Base-by-base conservation (phyloP, 495 filamentous ascomycete species). In the Margaritispora aquatica region DNA sequence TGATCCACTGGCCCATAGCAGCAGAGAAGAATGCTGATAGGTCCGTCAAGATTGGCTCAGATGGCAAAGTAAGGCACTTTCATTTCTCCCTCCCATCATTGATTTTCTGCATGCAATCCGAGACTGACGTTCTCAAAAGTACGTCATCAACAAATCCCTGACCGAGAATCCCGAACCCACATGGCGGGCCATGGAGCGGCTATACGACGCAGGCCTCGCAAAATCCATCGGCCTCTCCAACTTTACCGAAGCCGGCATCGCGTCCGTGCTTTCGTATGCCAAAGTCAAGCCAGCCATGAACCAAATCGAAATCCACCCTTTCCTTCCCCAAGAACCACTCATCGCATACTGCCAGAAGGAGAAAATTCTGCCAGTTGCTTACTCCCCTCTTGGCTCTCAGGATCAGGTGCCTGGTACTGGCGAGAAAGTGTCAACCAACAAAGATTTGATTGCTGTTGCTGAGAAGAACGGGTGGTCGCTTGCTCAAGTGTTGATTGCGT, bases 241-340 rank as follows among this genome's bases (percentile, higher is more conserved):
- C 51, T 66, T 52, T 27, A 63, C 60, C 7, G 83, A 89, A 57
- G 77, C 88, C 65, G 81, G 87, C 52, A 75, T 86, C 53, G 88
- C 85, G 65, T 66, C 77, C 24, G 86, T 78, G 73, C 85, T 83
- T 29, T 29, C 51, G 15, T 65, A 53, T 51, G 63, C 55, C 17
- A 66, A 48, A 80, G 86, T 85, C 66, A 79, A 85, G 50, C 92
- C 92, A 3, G 84, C 87, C 13, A 87, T 92, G 63, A 95, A 96
- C 81, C 90, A 96, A 77, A 86, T 96, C 69, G 92, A 96, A 73
- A 77, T 92, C 24, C 90, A 95, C 74, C 90, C 90, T 59, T 89
- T 80, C 75, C 80, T 81, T 75, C 66, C 66, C 1, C 56, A 71
- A 29, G 46, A 55, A 2, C 54, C 54, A 29, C 57, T 70, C 29